These are phyloP conservation scores for Saccharomycopsis lassenensis DNA, from an alignment of 805 yeast species.

Conservation along the genomic window DNA sequence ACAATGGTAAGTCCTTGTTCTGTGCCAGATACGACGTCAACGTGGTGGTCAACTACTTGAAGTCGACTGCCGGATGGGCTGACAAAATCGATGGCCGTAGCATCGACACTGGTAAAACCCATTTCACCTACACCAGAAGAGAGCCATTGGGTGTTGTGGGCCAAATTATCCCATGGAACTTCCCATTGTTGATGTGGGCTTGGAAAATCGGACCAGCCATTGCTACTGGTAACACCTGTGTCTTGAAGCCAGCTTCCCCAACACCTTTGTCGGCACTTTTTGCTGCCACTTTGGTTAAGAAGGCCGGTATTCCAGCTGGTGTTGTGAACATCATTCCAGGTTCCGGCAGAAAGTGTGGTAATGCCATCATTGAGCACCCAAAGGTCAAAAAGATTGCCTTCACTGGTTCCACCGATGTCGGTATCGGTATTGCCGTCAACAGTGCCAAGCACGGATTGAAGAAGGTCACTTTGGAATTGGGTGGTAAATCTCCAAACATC, in stretches of 20 bases:
- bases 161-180: slow-evolving; percentile 79
- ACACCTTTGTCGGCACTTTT: slow-evolving; percentile 66
- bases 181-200: slow-evolving; percentile 68
- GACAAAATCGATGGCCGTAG: slow-evolving; percentile 58
- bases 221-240: slow-evolving; percentile 65
- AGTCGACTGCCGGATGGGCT: slow-evolving; percentile 66
- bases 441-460: slow-evolving; percentile 63
- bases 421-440: slow-evolving; percentile 57
- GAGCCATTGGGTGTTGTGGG: slow-evolving; percentile 80
- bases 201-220: slow-evolving; percentile 77
- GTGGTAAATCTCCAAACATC: slow-evolving; percentile 76
- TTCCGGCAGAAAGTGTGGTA: slow-evolving; percentile 64
- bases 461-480: slow-evolving; percentile 72
- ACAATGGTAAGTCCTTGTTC: slow-evolving; percentile 65
- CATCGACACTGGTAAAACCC: slow-evolving; percentile 50
- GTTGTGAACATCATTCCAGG: slow-evolving; percentile 68
- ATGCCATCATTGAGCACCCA: slow-evolving; percentile 57
- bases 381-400: slow-evolving; percentile 65
- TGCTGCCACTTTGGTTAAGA: slow-evolving; percentile 48
- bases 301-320: slow-evolving; percentile 69
- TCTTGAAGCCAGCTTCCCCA: slow-evolving; percentile 66
- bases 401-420: slow-evolving; percentile 73
- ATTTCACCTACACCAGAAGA: slow-evolving; percentile 54
- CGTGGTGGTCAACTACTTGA: slow-evolving; percentile 51
- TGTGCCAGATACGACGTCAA: slow-evolving; percentile 60